Percentiles rank a stretch among this genome's conserved stretches.
Evolutionary conservation across 2,329 filamentous ascomycete species (phyloP).

Genomic region (Neonectria neomacrospora): DNA sequence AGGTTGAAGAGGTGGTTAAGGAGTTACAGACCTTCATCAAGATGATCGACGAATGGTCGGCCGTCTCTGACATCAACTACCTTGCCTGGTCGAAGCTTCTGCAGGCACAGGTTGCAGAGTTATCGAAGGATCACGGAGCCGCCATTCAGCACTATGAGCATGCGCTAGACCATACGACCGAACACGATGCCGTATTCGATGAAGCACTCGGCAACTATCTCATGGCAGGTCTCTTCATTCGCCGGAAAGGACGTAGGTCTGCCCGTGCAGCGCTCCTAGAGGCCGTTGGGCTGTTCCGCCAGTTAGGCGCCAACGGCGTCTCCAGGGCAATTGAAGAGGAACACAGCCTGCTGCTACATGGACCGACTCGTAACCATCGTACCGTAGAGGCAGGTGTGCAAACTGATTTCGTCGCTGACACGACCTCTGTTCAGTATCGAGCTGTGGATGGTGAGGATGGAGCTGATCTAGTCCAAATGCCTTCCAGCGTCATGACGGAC

Average conservation of each 20-base stretch:
- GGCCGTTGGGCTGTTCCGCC: constrained; percentile 73
- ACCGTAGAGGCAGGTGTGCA: constrained; percentile 74
- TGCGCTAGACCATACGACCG: constrained; percentile 76
- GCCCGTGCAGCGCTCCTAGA: constrained; percentile 77
- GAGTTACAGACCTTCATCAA: constrained; percentile 66
- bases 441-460: constrained; percentile 58
- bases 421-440: constrained; percentile 63
- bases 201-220: constrained; percentile 79
- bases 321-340: constrained; percentile 74
- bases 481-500: constrained; percentile 59
- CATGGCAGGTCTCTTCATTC: constrained; percentile 76
- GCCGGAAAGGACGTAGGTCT: constrained; percentile 72
- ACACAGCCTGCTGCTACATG: constrained; percentile 74
- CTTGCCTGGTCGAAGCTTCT: constrained; percentile 74
- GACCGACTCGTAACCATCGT: constrained; percentile 67
- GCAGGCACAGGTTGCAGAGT: constrained; percentile 74
- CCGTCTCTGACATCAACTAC: constrained; percentile 77
- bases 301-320: constrained; percentile 75
- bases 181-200: constrained; percentile 74
- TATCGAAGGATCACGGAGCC: constrained; percentile 64
- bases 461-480: constrained; percentile 54
- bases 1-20: constrained; percentile 60
- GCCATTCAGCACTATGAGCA: constrained; percentile 75
- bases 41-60: constrained; percentile 72
- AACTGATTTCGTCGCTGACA: constrained; percentile 74